Evolutionary conservation across 805 yeast genomes (phyloP).

Genomic region (Suhomyces prunicola): DNA sequence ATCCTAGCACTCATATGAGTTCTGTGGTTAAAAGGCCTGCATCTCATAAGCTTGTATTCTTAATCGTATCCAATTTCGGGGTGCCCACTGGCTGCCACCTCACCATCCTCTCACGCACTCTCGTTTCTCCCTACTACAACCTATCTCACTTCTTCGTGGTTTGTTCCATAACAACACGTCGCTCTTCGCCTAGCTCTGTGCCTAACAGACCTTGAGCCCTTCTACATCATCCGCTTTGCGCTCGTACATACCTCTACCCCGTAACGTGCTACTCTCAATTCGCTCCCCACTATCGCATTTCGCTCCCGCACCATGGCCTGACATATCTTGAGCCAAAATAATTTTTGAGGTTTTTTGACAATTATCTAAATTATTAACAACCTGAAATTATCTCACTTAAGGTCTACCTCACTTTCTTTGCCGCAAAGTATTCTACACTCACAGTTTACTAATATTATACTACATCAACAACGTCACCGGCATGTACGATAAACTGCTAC

Average conservation of each 20-base stretch:
- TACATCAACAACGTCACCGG: background rate
- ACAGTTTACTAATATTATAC: background rate
- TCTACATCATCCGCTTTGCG: background rate
- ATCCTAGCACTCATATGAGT: background rate
- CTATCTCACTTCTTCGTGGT: background rate
- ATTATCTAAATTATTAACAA: background rate
- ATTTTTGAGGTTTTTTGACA: background rate
- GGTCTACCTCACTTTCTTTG: background rate
- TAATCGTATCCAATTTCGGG: background rate
- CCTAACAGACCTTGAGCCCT: background rate
- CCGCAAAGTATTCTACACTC: background rate
- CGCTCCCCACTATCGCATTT: background rate
- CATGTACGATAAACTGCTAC: slow-evolving; percentile 19
- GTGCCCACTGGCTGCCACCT: background rate
- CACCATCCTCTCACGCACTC: background rate
- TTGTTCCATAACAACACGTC: background rate
- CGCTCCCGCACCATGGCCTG: background rate
- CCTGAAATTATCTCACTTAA: background rate
- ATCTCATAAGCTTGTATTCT: background rate
- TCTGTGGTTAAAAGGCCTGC: background rate
- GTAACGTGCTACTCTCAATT: background rate
- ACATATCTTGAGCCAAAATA: background rate
- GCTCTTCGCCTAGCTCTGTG: background rate
- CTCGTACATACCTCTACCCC: background rate
- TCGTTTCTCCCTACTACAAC: background rate